Evolutionary conservation across 768 basidiomycete genomes (phyloP).

Genomic region (Kwoniella newhampshirensis): DNA sequence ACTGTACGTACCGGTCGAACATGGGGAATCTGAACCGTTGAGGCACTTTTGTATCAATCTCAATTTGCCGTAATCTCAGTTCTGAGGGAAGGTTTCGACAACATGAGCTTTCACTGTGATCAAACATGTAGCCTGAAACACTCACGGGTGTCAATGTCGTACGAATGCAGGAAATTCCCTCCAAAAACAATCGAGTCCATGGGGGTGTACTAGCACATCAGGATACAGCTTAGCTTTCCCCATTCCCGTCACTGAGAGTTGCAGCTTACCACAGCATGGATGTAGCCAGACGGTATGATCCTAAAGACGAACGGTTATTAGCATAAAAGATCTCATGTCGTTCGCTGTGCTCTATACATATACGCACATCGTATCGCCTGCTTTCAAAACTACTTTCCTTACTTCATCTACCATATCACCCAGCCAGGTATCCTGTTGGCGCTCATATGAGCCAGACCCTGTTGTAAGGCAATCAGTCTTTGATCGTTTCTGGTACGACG

Average conservation of each 20-base stretch:
- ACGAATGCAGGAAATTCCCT: constrained; percentile 92
- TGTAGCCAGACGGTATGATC: constrained; percentile 95
- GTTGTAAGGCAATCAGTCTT: not conserved
- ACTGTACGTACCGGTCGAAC: constrained; percentile 64
- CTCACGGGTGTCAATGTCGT: constrained; percentile 80
- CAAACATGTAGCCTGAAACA: constrained; percentile 18
- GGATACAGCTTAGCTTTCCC: too few species aligned
- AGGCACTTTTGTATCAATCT: constrained; percentile 86
- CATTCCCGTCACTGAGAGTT: too few species aligned
- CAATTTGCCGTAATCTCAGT: constrained; percentile 82
- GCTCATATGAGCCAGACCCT: constrained; percentile 74
- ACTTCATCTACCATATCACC: constrained; percentile 92
- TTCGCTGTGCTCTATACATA: constrained; percentile 57
- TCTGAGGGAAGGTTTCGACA: constrained; percentile 59
- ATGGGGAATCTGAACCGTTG: constrained; percentile 86
- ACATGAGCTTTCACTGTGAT: too few species aligned
- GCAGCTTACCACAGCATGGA: constrained; percentile 84
- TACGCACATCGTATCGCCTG: constrained; percentile 51
- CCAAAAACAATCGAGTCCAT: constrained; percentile 91
- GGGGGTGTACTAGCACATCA: constrained; percentile 95
- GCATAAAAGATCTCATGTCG: too few species aligned
- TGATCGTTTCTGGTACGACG: constrained; percentile 45
- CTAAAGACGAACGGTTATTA: constrained; percentile 57
- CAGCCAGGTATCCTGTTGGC: constrained; percentile 83
- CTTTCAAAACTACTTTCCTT: constrained; percentile 59